Base-by-base conservation (phyloP, 495 filamentous ascomycete species). In the Podospora fimiseda region DNA sequence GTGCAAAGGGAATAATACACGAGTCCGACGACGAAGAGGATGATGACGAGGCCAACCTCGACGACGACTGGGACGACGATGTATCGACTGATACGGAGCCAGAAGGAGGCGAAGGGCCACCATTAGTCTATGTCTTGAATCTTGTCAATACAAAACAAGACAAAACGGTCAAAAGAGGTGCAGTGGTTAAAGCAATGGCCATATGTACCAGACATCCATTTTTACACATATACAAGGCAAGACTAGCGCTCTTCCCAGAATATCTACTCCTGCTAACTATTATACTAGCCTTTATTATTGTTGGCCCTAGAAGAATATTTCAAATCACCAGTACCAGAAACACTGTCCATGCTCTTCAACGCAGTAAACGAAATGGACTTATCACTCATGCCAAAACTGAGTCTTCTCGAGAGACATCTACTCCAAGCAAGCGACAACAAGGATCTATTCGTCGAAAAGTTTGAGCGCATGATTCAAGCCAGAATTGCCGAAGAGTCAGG, bases 171-270 rank as follows among this genome's bases (percentile, higher is more conserved):
- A 91, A 93, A 68, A 79, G 91, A 79, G 93, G 93, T 50, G 94
- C 93, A 2, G 83, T 95, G 23, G 91, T 96, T 23, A 98, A 96
- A 70, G 90, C 93, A 2, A 98, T 98, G 93, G 93, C 93, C n/a
- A 96, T 98, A 58, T 98, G 93, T 71, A 98, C 93, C 3, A 76
- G 92, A 43, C 93, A 98, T 73, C 90, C 93, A n/a, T 98, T 98
- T 65, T 77, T 98, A 47, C 92, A 98, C 68, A 97, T 98, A 51
- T 98, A 97, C 70, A 98, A 97, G 80, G 89, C 89, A 63, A 48
- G 18, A 38, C 18, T n/a, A n/a, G 1, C 9, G 22, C 0, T 15
- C 18, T 50, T 30, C 43, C 30, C 41, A 5, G 3, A 54, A 44
- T 9, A 5, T 30, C 38, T 23, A 2, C 3, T 0, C 3, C 15